These are phyloP conservation scores for Cytospora piceae DNA, from an alignment of 2,329 filamentous ascomycete genomes.

Conservation along the genomic window DNA sequence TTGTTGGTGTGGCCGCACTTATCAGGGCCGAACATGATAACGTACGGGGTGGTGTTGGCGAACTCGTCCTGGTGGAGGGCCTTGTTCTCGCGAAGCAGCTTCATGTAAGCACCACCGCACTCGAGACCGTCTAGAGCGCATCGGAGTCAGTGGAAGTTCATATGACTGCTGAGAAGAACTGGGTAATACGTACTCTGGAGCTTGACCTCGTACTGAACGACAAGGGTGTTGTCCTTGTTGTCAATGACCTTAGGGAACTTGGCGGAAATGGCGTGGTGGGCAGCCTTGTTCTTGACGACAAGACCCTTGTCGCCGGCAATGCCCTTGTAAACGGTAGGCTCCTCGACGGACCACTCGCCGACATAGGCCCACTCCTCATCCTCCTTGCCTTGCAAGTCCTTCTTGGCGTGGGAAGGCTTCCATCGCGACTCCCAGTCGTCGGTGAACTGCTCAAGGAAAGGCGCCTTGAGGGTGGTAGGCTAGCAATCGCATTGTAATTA, in stretches of 20 bases:
- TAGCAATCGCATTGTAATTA: constrained; percentile 44
- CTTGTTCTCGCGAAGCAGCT: constrained; percentile 97
- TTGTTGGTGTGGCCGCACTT: constrained; percentile 99
- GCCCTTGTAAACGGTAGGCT: constrained; percentile 86
- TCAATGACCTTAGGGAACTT: constrained; percentile 97
- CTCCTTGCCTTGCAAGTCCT: constrained; percentile 74
- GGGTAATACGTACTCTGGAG: constrained; percentile 76
- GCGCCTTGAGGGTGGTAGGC: constrained; percentile 87
- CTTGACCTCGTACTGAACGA: constrained; percentile 99
- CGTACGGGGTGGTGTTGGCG: constrained; percentile 94
- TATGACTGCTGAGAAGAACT: background rate
- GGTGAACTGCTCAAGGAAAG: constrained; percentile 98
- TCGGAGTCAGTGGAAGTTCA: constrained; percentile 12
- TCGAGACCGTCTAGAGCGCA: constrained; percentile 76
- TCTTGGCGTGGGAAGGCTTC: constrained; percentile 96
- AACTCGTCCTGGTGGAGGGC: constrained; percentile 97
- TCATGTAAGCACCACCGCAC: constrained; percentile 98
- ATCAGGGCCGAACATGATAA: constrained; percentile 99
- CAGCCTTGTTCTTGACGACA: constrained; percentile 96
- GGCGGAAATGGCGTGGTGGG: constrained; percentile 98
- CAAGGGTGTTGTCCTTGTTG: constrained; percentile 95
- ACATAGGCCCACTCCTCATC: constrained; percentile 98
- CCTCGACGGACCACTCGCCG: constrained; percentile 95
- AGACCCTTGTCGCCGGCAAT: constrained; percentile 95
- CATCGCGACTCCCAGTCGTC: constrained; percentile 93